phyloP scores from a whole-genome alignment of 306 rosid genomes.

The Trichosanthes cucumerina region DNA sequence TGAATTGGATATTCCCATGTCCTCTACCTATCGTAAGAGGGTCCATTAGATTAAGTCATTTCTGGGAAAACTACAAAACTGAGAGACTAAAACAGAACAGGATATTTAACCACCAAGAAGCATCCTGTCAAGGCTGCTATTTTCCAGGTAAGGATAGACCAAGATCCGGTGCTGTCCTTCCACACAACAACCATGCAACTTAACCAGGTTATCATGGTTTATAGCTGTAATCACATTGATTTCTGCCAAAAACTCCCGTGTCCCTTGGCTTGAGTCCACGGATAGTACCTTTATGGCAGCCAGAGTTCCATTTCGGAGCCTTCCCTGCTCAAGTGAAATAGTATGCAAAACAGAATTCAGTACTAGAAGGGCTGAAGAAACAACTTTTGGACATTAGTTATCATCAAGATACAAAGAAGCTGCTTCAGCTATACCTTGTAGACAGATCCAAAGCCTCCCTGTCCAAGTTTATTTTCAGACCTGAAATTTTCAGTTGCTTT shows the following conservation, averaged over 20 bases:
- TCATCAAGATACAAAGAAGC: background rate
- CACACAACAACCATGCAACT: conserved; percentile 68
- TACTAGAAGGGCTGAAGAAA: background rate
- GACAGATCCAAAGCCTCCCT: conserved; percentile 87
- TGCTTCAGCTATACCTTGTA: conserved; percentile 48
- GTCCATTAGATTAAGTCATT: conserved; percentile 14
- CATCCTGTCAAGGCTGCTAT: conserved; percentile 65
- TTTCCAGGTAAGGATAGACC: conserved; percentile 85
- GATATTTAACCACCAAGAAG: conserved; percentile 36
- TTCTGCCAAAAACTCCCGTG: conserved; percentile 64
- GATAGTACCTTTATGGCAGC: conserved; percentile 72
- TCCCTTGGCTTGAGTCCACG: conserved; percentile 59
- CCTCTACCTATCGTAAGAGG: conserved; percentile 35
- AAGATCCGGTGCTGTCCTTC: conserved; percentile 57
- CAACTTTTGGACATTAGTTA: background rate
- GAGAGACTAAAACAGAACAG: background rate
- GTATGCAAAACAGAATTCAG: conserved; percentile 6
- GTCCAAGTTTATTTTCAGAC: conserved; percentile 47
- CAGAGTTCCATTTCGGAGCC: conserved; percentile 37
- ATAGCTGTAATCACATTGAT: conserved; percentile 56
- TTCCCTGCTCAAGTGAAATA: conserved; percentile 31
- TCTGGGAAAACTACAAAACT: background rate
- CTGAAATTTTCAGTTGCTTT: conserved; percentile 49
- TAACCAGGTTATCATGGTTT: conserved; percentile 70
- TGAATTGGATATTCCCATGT: conserved; percentile 40